Conservation (phyloP, 2,329 filamentous ascomycete genomes). For the Trichoderma koningiopsis region DNA sequence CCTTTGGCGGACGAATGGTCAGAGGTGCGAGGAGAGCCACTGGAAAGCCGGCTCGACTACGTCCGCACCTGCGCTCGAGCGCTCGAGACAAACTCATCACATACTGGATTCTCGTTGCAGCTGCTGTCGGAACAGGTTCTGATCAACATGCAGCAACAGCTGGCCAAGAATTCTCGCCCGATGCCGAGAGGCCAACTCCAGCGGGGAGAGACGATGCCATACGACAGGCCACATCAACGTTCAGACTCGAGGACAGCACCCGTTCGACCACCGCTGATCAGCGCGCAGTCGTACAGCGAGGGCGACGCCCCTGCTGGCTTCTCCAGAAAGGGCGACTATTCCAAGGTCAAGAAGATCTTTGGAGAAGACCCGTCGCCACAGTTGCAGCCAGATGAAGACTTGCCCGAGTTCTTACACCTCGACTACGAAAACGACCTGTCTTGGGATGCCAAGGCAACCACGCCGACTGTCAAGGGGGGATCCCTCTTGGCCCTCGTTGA, state of each 20-base stretch:
- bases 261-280: constrained; percentile 51
- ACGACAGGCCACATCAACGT: constrained; percentile 57
- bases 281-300: constrained; percentile 67
- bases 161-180: constrained; percentile 26
- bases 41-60: constrained; percentile 82
- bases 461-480: constrained; percentile 81
- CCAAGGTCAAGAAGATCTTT: constrained; percentile 67
- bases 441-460: constrained; percentile 80
- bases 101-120: constrained; percentile 85
- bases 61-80: constrained; percentile 77
- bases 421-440: constrained; percentile 88
- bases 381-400: constrained; percentile 67
- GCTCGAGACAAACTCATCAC: constrained; percentile 81
- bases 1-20: constrained; percentile 95
- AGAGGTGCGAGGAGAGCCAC: constrained; percentile 82
- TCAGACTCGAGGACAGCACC: constrained; percentile 55
- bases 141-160: constrained; percentile 50
- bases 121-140: constrained; percentile 81
- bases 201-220: constrained; percentile 61
- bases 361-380: constrained; percentile 63
- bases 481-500: constrained; percentile 88
- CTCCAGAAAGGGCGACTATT: constrained; percentile 61
- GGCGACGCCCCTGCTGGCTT: constrained; percentile 55
- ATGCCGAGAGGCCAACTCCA: constrained; percentile 55
- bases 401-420: constrained; percentile 79